Conservation (phyloP, 345 rosid species). For the Hypericum androsaemum region DNA sequence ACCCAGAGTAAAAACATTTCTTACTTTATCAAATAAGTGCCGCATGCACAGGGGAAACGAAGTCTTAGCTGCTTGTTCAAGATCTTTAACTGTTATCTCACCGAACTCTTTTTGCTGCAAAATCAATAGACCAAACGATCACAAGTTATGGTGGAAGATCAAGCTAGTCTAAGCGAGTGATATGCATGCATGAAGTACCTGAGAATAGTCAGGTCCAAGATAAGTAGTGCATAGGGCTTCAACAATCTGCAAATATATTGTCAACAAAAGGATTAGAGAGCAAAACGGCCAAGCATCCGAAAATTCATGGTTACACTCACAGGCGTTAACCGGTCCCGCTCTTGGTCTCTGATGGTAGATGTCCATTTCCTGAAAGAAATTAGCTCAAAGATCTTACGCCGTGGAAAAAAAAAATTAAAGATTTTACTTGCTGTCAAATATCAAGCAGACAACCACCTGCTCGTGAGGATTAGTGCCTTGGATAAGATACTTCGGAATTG, state of each 20-base stretch:
- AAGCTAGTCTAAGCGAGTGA: neutral
- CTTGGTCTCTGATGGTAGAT: constrained; percentile 64
- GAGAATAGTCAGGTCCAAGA: constrained; percentile 85
- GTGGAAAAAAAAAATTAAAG: no score
- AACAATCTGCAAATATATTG: constrained; percentile 42
- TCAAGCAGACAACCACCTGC: constrained; percentile 47
- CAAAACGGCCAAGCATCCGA: constrained; percentile 6
- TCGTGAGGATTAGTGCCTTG: constrained; percentile 69
- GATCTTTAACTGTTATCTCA: constrained; percentile 71
- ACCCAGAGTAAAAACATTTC: constrained; percentile 7
- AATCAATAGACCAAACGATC: constrained; percentile 11
- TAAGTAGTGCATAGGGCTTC: constrained; percentile 70
- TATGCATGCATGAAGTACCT: constrained; percentile 34
- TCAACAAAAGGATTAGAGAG: constrained; percentile 10
- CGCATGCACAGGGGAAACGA: constrained; percentile 94
- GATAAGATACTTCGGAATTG: constrained; percentile 71
- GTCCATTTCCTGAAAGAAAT: constrained; percentile 72
- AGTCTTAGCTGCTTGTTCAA: constrained; percentile 60
- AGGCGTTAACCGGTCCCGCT: constrained; percentile 79
- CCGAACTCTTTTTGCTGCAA: constrained; percentile 58
- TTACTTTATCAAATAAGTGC: constrained; percentile 79
- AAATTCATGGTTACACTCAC: constrained; percentile 36
- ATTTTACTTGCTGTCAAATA: neutral
- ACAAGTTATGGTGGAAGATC: constrained; percentile 7
- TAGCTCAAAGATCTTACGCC: neutral